Evolutionary conservation across 1,284 basidiomycete species (phyloP), one percentile per base, ranked within the genome.

Genomic region (Phlebopus sp.): DNA sequence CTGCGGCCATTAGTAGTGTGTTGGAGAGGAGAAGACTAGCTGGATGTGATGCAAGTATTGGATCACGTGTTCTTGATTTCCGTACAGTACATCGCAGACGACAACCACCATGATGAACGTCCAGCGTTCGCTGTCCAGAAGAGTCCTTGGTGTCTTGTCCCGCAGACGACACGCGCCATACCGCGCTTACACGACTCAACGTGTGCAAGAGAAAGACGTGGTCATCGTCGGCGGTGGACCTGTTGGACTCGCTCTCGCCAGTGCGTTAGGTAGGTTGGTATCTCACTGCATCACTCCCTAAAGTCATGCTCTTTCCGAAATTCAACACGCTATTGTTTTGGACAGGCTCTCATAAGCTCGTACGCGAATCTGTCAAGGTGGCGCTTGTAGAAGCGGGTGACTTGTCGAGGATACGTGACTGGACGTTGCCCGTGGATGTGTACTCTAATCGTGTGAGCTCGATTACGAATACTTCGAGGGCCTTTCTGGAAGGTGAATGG

Each of bases 181-280:
- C 18, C 50, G 59, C 29, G 13, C 53, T 3, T 64, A 57, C 18
- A 37, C 59, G 17, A 58, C 56, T 17, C 46, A 41, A 10, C 45
- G 46, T 3, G n/a, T 55, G 18, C 71, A 77, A 52, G 75, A 89
- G 46, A 84, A 79, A 54, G 94, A 97, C 65, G 76, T 97, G 45
- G 90, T 97, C 29, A 90, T 98, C 56, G 92, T 97, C 31, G 96
- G 96, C 13, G 96, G 93, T 38, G 95, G 95, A 1, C 93, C 93
- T 17, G 92, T 84, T 1, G 96, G 96, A 13, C 77, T 99, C 21
- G 90, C 94, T 4, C 73, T 99, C 23, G 93, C 93, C 1, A 85
- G 83, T 62, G 91, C 92, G 19, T 75, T 99, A 17, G 80, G 94
- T 93, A 59, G 56, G 78, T 23, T 67, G 27, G 10, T 47, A 49